These are phyloP conservation scores for Boletus semigastroideus DNA, from an alignment of 1,284 basidiomycete species.

Conservation along the genomic window DNA sequence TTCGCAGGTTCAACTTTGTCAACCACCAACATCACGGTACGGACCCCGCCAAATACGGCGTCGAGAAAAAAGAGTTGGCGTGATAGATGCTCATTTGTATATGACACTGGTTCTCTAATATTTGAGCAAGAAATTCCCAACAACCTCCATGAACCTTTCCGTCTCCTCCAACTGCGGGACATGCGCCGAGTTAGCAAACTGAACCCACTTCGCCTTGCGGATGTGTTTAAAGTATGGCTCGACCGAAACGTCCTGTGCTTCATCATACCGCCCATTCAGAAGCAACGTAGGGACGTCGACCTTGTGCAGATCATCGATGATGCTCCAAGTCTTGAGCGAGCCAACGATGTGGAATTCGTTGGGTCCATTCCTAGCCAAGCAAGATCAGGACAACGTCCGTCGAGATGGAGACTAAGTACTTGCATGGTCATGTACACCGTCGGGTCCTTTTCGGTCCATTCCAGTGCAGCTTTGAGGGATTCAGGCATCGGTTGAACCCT, in stretches of 20 bases:
- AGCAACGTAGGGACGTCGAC: conserved; percentile 51
- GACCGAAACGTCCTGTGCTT: conserved; percentile 46
- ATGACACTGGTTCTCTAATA: background rate
- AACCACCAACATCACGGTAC: conserved; percentile 88
- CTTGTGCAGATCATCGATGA: conserved; percentile 43
- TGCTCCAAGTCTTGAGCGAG: conserved; percentile 48
- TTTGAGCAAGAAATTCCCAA: conserved; percentile 36
- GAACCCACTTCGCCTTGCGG: conserved; percentile 47
- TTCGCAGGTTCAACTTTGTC: conserved; percentile 84
- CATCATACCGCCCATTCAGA: conserved; percentile 51
- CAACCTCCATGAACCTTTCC: conserved; percentile 41
- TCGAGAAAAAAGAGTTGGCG: conserved; percentile 32
- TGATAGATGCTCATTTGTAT: conserved; percentile 16
- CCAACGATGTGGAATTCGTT: conserved; percentile 51
- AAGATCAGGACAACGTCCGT: background rate
- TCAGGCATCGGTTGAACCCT: conserved; percentile 46
- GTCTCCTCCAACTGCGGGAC: conserved; percentile 48
- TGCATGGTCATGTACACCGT: conserved; percentile 52
- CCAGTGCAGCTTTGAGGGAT: conserved; percentile 28
- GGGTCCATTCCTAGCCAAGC: conserved; percentile 45
- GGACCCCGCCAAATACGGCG: conserved; percentile 78
- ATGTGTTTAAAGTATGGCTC: conserved; percentile 46
- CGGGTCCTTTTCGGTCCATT: conserved; percentile 39
- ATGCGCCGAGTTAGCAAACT: conserved; percentile 47
- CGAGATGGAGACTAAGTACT: conserved; percentile 11